Evolutionary conservation across 1,139 yeast species (phyloP).

Genomic region (Geotrichum phurueaensis): DNA sequence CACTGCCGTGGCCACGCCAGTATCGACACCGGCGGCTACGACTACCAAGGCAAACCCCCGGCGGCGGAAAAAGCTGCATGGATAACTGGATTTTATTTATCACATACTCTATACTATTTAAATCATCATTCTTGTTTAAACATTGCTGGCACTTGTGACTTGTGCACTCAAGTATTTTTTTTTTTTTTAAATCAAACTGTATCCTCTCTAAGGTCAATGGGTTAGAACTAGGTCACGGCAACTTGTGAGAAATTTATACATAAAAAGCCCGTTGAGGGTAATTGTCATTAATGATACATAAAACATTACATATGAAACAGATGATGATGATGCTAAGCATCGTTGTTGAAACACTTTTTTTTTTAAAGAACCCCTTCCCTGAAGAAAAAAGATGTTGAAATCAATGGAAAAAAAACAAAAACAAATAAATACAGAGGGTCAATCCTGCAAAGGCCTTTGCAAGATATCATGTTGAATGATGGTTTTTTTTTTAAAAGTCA

Average conservation of each 20-base stretch:
- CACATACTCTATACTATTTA: background rate
- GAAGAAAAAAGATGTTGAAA: constrained; percentile 25
- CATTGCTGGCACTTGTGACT: no score
- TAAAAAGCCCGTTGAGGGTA: background rate
- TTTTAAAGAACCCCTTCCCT: constrained; percentile 17
- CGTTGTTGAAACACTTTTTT: constrained; percentile 15
- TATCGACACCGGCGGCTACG: background rate
- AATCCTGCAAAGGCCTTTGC: constrained; percentile 1
- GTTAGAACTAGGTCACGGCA: no score
- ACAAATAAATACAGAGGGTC: constrained; percentile 16
- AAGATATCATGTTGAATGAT: constrained; percentile 15
- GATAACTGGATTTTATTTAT: background rate
- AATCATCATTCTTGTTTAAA: background rate
- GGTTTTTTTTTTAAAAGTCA: constrained; percentile 5
- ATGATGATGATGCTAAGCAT: constrained; percentile 11
- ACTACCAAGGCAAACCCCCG: background rate
- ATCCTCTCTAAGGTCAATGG: no score
- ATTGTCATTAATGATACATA: background rate
- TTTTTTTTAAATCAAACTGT: no score
- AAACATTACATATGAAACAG: background rate
- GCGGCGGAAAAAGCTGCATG: background rate
- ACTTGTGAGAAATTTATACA: background rate
- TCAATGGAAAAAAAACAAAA: constrained; percentile 19
- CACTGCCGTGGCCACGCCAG: background rate
- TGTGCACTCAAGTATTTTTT: no score